A percentile compares a stretch with the other conserved stretches of the same genome.
Conservation (phyloP, 306 rosid species). For the Lathyrus oleraceus region DNA sequence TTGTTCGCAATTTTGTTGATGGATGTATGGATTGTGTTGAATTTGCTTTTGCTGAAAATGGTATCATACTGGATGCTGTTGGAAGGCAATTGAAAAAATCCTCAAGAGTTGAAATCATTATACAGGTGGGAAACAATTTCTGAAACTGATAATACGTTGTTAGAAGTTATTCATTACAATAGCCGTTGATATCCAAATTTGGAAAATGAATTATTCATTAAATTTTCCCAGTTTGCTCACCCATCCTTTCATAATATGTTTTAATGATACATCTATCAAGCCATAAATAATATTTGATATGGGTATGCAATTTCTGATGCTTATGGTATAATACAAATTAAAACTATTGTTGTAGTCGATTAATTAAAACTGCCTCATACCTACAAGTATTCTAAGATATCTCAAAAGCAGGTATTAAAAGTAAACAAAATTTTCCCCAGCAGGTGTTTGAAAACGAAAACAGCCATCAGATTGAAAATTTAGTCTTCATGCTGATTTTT, state of each 20-base stretch:
- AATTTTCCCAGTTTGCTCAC: not conserved
- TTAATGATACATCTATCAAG: slow-evolving; percentile 18
- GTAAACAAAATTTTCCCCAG: not conserved
- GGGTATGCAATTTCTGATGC: not conserved
- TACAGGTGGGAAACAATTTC: slow-evolving; percentile 71
- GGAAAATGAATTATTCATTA: not conserved
- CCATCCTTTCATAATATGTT: not conserved
- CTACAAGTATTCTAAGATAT: not conserved
- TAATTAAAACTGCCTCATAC: not conserved
- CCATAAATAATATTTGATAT: not conserved
- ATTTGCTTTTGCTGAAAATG: slow-evolving; percentile 73
- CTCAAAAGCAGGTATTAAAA: slow-evolving; percentile 9
- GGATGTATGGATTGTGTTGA: slow-evolving; percentile 69
- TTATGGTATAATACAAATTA: not conserved
- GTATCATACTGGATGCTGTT: slow-evolving; percentile 71
- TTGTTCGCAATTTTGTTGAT: slow-evolving; percentile 87
- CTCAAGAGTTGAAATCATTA: slow-evolving; percentile 65
- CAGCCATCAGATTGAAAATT: not conserved
- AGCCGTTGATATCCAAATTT: slow-evolving; percentile 20
- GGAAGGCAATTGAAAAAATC: slow-evolving; percentile 67
- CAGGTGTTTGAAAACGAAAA: not conserved
- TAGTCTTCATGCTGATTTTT: slow-evolving; percentile 11
- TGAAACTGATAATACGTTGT: slow-evolving; percentile 27
- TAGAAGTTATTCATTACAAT: slow-evolving; percentile 15
- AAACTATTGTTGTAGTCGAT: slow-evolving; percentile 16